These are phyloP conservation scores for Diaporthe citri DNA, from an alignment of 2,329 filamentous ascomycete genomes.

Conservation along the genomic window DNA sequence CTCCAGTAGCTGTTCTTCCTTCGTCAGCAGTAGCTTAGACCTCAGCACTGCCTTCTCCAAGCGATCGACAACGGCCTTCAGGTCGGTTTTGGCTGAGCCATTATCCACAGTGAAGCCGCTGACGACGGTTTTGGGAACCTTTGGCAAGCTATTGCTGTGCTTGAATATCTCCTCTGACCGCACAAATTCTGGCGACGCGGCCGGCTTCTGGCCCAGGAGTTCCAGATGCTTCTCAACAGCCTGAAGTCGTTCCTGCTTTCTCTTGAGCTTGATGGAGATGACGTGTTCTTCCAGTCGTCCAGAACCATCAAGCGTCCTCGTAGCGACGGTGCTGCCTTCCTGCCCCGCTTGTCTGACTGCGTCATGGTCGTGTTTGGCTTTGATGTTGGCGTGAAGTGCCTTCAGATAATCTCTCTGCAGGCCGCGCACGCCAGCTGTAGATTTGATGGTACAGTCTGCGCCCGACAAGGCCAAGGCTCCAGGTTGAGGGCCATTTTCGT, in stretches of 20 bases:
- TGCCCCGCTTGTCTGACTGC: conserved; percentile 48
- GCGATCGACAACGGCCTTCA: conserved; percentile 62
- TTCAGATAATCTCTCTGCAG: conserved; percentile 68
- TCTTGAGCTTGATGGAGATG: conserved; percentile 62
- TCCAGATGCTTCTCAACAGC: conserved; percentile 66
- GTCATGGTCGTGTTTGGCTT: conserved; percentile 63
- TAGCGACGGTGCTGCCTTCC: conserved; percentile 41
- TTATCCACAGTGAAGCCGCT: conserved; percentile 61
- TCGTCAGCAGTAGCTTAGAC: conserved; percentile 67
- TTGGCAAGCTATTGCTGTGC: conserved; percentile 58
- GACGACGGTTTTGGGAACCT: conserved; percentile 65
- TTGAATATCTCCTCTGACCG: conserved; percentile 62
- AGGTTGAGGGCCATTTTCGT: conserved; percentile 57
- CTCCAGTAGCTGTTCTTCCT: conserved; percentile 67
- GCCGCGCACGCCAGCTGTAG: conserved; percentile 57
- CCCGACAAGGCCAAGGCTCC: conserved; percentile 64
- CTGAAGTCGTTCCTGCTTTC: conserved; percentile 63
- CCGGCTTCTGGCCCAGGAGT: conserved; percentile 63
- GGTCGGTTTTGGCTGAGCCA: conserved; percentile 53
- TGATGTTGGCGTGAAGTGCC: conserved; percentile 64
- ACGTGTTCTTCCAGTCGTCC: conserved; percentile 63
- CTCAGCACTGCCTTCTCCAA: conserved; percentile 71
- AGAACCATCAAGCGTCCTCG: conserved; percentile 23
- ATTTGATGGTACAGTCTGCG: conserved; percentile 50
- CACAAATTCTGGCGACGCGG: conserved; percentile 63